A percentile compares a stretch with the other conserved stretches of the same genome.
These are phyloP conservation scores for Arthrobotrys sphaeroides DNA, from an alignment of 2,329 filamentous ascomycete genomes.

Conservation along the genomic window DNA sequence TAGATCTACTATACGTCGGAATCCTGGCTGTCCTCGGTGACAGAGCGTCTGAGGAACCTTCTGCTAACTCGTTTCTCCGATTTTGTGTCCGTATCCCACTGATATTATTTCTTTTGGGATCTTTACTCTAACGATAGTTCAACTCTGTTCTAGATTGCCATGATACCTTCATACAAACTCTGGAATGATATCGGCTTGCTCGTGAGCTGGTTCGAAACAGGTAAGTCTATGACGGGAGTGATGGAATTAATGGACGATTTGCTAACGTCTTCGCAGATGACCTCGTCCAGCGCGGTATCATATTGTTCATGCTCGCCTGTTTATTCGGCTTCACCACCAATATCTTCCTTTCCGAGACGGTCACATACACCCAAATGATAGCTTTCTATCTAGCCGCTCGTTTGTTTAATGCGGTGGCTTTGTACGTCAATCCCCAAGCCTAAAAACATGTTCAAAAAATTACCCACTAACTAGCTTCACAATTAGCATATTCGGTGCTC, in stretches of 20 bases:
- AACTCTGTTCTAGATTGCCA: conserved; percentile 67
- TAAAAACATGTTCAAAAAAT: neutral
- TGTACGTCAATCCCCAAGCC: conserved; percentile 7
- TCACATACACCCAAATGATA: conserved; percentile 70
- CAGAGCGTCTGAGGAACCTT: conserved; percentile 68
- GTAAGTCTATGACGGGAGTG: neutral
- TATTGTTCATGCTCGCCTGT: conserved; percentile 71
- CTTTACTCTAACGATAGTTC: too few relatives aligned
- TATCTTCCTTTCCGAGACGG: conserved; percentile 68
- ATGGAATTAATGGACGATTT: neutral
- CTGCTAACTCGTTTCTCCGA: conserved; percentile 67
- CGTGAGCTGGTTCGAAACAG: conserved; percentile 70
- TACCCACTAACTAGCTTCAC: neutral
- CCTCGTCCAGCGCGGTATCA: conserved; percentile 68
- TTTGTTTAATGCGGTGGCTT: conserved; percentile 61
- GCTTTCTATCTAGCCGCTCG: conserved; percentile 71
- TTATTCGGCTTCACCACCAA: conserved; percentile 72
- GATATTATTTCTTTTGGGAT: too few relatives aligned
- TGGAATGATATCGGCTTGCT: conserved; percentile 70
- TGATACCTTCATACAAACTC: conserved; percentile 72
- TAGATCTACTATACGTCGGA: conserved; percentile 63
- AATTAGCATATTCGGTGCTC: conserved; percentile 14
- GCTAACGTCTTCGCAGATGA: conserved; percentile 63
- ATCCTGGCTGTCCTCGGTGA: conserved; percentile 74
- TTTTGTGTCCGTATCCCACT: conserved; percentile 62